phyloP scores from a whole-genome alignment of 768 basidiomycete species.

The Rhodotorula babjevae region DNA sequence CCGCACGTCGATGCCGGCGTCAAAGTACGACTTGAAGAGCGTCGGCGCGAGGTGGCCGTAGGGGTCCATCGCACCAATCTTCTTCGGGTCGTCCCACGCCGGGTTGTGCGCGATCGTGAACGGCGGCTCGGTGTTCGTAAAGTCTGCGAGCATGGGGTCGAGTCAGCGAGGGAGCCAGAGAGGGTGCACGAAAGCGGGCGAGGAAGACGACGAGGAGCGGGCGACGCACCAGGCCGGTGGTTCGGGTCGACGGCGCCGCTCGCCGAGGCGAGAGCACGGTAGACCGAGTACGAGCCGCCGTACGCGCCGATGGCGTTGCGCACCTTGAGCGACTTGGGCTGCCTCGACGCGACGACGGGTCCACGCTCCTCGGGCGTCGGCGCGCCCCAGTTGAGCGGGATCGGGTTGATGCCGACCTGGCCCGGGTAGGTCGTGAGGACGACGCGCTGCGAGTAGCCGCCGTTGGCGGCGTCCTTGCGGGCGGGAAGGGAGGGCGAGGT shows the following conservation, averaged over 20 bases:
- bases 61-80: slow-evolving; percentile 90
- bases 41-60: slow-evolving; percentile 82
- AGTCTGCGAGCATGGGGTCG: slow-evolving; percentile 56
- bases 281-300: slow-evolving; percentile 88
- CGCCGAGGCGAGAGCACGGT: slow-evolving; percentile 85
- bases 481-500: slow-evolving; percentile 28
- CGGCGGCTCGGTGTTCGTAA: slow-evolving; percentile 75
- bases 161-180: not conserved
- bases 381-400: slow-evolving; percentile 77
- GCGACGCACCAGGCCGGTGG: slow-evolving; percentile 45
- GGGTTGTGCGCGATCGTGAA: slow-evolving; percentile 71
- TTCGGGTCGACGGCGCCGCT: slow-evolving; percentile 52
- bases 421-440: slow-evolving; percentile 89
- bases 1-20: slow-evolving; percentile 70
- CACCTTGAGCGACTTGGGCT: slow-evolving; percentile 74
- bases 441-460: slow-evolving; percentile 73
- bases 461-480: slow-evolving; percentile 53
- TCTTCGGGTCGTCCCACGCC: slow-evolving; percentile 66
- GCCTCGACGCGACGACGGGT: slow-evolving; percentile 66
- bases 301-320: slow-evolving; percentile 94
- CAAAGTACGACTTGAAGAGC: slow-evolving; percentile 61
- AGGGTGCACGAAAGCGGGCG: too few species aligned
- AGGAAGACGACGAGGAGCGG: not conserved
- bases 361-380: slow-evolving; percentile 63
- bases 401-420: slow-evolving; percentile 79